These are phyloP conservation scores for Clonostachys byssicola DNA, from an alignment of 2,329 filamentous ascomycete genomes.

Conservation along the genomic window DNA sequence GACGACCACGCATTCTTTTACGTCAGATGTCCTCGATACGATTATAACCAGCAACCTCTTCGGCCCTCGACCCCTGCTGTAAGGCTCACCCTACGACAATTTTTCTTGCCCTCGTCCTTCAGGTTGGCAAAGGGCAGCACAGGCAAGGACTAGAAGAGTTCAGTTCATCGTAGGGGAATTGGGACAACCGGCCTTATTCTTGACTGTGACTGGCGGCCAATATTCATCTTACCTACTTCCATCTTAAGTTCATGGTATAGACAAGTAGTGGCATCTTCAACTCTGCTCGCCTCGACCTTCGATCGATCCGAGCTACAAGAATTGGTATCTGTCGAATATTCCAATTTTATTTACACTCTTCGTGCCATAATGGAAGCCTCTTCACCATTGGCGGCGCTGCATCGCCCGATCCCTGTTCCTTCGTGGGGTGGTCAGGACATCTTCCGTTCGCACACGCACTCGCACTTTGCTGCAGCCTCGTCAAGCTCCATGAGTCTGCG, in stretches of 20 bases:
- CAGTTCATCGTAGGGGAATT: too few species aligned
- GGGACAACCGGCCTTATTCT: too few species aligned
- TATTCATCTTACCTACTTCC: too few species aligned
- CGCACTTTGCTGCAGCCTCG: conserved; percentile 43
- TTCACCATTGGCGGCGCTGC: conserved; percentile 90
- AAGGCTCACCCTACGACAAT: not conserved
- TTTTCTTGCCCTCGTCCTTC: not conserved
- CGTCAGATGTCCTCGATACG: conserved; percentile 22
- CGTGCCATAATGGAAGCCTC: conserved; percentile 73
- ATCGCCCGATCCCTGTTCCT: conserved; percentile 59
- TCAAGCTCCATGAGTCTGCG: conserved; percentile 69
- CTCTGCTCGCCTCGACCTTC: conserved; percentile 7
- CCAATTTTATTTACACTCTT: not conserved
- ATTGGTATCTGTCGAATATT: not conserved
- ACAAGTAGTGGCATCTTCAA: conserved; percentile 13
- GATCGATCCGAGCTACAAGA: conserved; percentile 6
- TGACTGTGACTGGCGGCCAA: too few species aligned
- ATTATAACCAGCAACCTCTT: conserved; percentile 16
- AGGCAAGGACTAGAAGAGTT: too few species aligned
- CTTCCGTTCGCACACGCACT: conserved; percentile 43
- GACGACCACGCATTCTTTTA: not conserved
- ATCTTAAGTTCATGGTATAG: conserved; percentile 15
- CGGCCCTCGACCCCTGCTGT: conserved; percentile 8
- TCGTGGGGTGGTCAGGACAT: conserved; percentile 54
- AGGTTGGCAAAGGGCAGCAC: too few species aligned